phyloP scores from a whole-genome alignment of 2,329 filamentous ascomycete genomes.

The Dryadomyces sulphureus region DNA sequence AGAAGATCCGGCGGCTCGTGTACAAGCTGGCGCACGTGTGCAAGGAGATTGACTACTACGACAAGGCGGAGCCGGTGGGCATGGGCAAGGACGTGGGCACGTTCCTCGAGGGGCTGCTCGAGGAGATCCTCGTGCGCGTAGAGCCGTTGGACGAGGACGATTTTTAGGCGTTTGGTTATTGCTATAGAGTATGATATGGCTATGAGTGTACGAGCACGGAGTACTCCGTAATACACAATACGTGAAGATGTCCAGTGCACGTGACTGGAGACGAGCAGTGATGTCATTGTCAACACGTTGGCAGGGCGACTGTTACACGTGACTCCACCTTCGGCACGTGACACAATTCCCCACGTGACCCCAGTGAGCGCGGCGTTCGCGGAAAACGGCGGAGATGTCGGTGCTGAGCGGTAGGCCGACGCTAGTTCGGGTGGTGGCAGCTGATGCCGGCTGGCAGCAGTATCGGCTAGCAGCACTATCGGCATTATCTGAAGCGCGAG shows the following conservation, averaged over 20 bases:
- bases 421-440: constrained; percentile 3
- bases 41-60: constrained; percentile 78
- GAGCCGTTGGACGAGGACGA: constrained; percentile 74
- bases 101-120: constrained; percentile 81
- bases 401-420: constrained; percentile 6
- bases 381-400: constrained; percentile 12
- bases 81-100: constrained; percentile 86
- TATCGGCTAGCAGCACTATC: too few species aligned
- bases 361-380: constrained; percentile 5
- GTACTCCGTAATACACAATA: too few species aligned
- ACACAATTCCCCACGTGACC: too few species aligned
- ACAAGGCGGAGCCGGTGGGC: constrained; percentile 73
- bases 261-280: too few species aligned
- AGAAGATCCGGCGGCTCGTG: constrained; percentile 67
- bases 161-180: constrained; percentile 10
- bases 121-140: constrained; percentile 84
- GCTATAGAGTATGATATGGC: too few species aligned
- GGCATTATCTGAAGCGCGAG: background rate
- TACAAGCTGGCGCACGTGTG: constrained; percentile 72
- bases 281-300: too few species aligned
- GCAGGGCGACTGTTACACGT: too few species aligned
- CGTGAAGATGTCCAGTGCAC: too few species aligned
- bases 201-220: too few species aligned
- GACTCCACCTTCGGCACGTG: too few species aligned
- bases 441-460: constrained; percentile 1